These are phyloP conservation scores for Xylaria multiplex DNA, from an alignment of 2,329 filamentous ascomycete genomes.

Conservation along the genomic window DNA sequence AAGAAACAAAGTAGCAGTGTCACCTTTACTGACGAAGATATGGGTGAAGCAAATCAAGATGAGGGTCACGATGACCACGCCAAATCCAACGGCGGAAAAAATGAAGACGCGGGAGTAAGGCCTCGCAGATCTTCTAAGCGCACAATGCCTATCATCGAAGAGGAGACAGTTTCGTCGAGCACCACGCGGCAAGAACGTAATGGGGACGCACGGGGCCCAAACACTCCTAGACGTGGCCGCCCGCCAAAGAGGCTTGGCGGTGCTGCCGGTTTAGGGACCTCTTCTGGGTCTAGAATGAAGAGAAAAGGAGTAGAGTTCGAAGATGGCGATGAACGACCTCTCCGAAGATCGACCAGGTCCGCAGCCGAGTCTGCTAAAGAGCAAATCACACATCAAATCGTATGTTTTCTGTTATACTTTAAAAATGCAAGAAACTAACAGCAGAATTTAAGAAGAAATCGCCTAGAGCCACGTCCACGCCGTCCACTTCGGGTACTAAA, in stretches of 20 bases:
- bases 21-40: not conserved
- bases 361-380: slow-evolving; percentile 35
- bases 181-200: not conserved
- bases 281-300: not conserved
- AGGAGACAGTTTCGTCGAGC: not conserved
- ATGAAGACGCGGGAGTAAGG: not conserved
- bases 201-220: not conserved
- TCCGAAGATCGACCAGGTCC: slow-evolving; percentile 34
- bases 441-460: slow-evolving; percentile 21
- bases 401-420: slow-evolving; percentile 19
- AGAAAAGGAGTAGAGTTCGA: slow-evolving; percentile 13
- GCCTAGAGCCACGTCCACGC: slow-evolving; percentile 7
- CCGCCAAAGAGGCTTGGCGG: not conserved
- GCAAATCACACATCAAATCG: slow-evolving; percentile 32
- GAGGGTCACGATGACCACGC: slow-evolving; percentile 4
- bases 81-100: not conserved
- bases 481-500: slow-evolving; percentile 20
- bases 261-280: not conserved
- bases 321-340: not conserved
- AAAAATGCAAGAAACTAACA: slow-evolving; percentile 22
- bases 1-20: not conserved
- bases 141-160: no score
- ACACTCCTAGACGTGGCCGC: not conserved
- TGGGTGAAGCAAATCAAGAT: not conserved
- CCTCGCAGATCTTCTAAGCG: not conserved